Evolutionary conservation across 1,284 basidiomycete species (phyloP), one percentile per base, ranked within the genome.

Genomic region (Coriolopsis trogii): DNA sequence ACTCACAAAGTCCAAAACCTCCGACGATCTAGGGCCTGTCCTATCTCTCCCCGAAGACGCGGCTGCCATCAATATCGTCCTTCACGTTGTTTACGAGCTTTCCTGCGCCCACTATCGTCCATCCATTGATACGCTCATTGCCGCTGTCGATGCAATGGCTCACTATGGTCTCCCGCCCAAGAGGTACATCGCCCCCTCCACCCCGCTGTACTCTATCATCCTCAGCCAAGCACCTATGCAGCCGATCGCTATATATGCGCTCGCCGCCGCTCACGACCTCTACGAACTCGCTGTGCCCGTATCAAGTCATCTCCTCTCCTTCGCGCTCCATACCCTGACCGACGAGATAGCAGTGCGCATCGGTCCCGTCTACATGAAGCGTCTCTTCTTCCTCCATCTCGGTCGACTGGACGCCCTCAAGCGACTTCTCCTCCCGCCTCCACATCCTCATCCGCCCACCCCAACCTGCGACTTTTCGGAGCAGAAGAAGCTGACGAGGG

Each of bases 311-410:
- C 64, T 72, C 28, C 65, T 74, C 20, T 63, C 65, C n/a, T 66
- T 68, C 56, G 56, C 65, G 24, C 64, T 74, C 5, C 45, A 65
- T 7, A 53, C 62, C 24, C 59, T 75, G 25, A 67, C 67, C 2
- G 73, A 75, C 59, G 67, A 67, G 18, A 43, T 62, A n/a, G 70
- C 68, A 5, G 37, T 47, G 8, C 61, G 61, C 10, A 73, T 75
- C 59, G 71, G 72, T 6, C 62, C 72, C 3, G 28, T 65, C n/a
- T 70, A 69, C 56, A 62, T 76, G 43, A 74, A 72, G 51, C 64
- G 69, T 23, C 61, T 75, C 6, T 70, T 74, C 62, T 73, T 73
- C 65, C 61, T 74, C 6, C 73, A 74, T 46, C 64, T 74, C n/a
- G 72, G 72, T 7, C 67, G 73, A 6, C 64, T 70, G 10, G 72